Conservation (phyloP, 2,329 filamentous ascomycete genomes). For the Clarireedia homoeocarpa region DNA sequence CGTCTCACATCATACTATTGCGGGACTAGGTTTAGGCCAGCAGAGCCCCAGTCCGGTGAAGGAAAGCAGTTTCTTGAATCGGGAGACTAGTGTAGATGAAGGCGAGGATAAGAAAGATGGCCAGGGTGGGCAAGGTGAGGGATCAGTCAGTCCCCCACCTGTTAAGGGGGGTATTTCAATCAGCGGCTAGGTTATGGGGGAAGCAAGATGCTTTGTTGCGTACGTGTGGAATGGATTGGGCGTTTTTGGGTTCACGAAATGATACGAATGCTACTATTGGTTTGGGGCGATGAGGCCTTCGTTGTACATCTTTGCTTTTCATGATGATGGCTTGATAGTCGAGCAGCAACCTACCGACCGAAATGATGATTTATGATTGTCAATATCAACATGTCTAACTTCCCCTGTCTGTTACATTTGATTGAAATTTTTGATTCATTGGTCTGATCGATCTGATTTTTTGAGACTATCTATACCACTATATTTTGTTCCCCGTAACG, state of each 20-base stretch:
- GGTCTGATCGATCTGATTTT: not conserved
- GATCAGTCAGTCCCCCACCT: slow-evolving; percentile 37
- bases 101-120: slow-evolving; percentile 31
- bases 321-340: slow-evolving; percentile 8
- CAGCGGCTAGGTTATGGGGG: slow-evolving; percentile 40
- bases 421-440: not conserved
- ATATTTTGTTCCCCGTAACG: not conserved
- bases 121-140: slow-evolving; percentile 17
- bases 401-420: not conserved
- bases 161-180: slow-evolving; percentile 53
- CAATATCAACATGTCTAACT: not conserved
- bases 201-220: slow-evolving; percentile 1
- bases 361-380: slow-evolving; percentile 6
- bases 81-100: slow-evolving; percentile 65
- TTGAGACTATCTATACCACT: slow-evolving; percentile 1
- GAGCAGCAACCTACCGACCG: not conserved
- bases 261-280: slow-evolving; percentile 6
- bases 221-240: slow-evolving; percentile 3
- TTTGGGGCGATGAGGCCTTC: slow-evolving; percentile 7
- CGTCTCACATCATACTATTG: slow-evolving; percentile 24
- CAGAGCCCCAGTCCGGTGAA: slow-evolving; percentile 77
- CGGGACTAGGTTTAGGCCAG: slow-evolving; percentile 36
- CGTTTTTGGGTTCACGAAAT: slow-evolving; percentile 8
- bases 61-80: slow-evolving; percentile 79
- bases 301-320: slow-evolving; percentile 9